Evolutionary conservation across 164 flowering plant species (phyloP), one percentile per base, ranked within the genome.

Genomic region (Hamamelis virginiana): DNA sequence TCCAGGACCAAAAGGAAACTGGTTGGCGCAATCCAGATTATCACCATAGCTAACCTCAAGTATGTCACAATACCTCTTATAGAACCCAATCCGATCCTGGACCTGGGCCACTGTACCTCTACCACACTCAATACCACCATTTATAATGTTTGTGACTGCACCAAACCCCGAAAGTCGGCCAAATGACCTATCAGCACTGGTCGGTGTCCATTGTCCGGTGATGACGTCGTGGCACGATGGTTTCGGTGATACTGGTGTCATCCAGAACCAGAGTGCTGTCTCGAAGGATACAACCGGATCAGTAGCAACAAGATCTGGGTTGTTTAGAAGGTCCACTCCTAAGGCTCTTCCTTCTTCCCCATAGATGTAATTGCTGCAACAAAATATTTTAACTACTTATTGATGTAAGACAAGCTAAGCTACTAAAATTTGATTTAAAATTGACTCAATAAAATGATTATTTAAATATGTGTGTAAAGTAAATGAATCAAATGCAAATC

Each of bases 111-210:
- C 21, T 6, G 16, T 1, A 0, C 78, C 81, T 0, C 59, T 33
- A 1, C 82, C 82, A n/a, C 87, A 83, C 55, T 83, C 83, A 14
- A 81, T 9, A 5, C 82, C 83, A 16, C 86, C 86, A 18, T 79
- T 83, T 67, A 83, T 83, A 46, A 83, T 83, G 80, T 81, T 83
- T 28, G 87, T 83, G 69, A 70, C 59, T 23, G 70, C 78, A 10
- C 83, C 84, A 28, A 66, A 83, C 1, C 84, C 83, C 0, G 83
- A 66, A 0, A 63, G 65, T 45, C 80, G 65, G 8, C 78, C 78
- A 0, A 81, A 83, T 5, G 68, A 21, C 15, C 0, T 27, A 58
- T 82, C 83, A 1, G 72, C 69, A 1, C 22, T 59, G 0, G 80
- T 71, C 0, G 82, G 84, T 13, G 45, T 61, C 85, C 83, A 83